Base-by-base conservation (phyloP, 2,329 filamentous ascomycete genomes). In the Stemphylium vesicarium region DNA sequence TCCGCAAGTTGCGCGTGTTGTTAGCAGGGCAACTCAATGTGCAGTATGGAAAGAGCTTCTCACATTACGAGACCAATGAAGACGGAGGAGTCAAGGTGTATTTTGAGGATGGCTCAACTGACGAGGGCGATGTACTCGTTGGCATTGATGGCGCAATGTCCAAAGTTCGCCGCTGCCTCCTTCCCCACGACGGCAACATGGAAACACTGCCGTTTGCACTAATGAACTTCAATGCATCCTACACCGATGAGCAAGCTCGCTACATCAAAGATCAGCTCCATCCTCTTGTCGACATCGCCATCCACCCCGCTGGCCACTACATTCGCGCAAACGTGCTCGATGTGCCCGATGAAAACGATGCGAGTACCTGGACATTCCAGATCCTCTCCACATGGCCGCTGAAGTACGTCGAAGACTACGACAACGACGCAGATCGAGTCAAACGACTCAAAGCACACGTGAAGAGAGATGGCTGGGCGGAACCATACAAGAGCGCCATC, bases 1-100 rank as follows among this genome's bases (percentile, higher is more conserved):
- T 71, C 6, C 68, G 74, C 12, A 75, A 76, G 45, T 61, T 80
- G 29, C 74, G 78, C 4, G 57, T 65, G 4, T 54, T 78, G 4
- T 60, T 76, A 18, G 65, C 70, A 1, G 64, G 75, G 45, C 73
- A 63, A 2, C 43, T 79, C 2, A 65, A 77, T 48, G 70, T 80
- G 4, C 49, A 66, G 1, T 71, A 70, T 35, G 48, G 60, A 10
- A 69, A 63, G 43, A 61, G 33, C 16, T 68, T 69, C 35, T 42
- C 50, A 6, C 53, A 52, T 10, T 71, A 58, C 8, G 62, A 66
- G n/a, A 24, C 55, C 0, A 32, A 45, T 0, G n/a, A 57, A 10
- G 68, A 64, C 26, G 68, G 68, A 3, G 69, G 69, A 1, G 63
- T 72, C 4, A 63, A 45, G 11, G 65, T 65, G 0, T 55, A 51